Base-by-base conservation (phyloP, 768 basidiomycete species). In the Leccinum sublutescens region DNA sequence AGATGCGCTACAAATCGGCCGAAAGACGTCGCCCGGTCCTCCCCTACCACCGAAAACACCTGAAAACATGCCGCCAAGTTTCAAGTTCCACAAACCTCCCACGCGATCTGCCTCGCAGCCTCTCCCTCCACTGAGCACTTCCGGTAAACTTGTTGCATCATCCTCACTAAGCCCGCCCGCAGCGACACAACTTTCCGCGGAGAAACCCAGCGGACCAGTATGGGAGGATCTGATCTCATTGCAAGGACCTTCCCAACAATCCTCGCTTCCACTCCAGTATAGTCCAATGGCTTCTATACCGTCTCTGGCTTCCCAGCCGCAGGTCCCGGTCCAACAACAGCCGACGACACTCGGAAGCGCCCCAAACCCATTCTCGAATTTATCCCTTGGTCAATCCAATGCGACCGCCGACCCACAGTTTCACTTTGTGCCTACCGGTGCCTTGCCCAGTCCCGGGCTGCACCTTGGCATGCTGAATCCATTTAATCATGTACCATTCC, bases 161-260 rank as follows among this genome's bases (percentile, higher is more conserved):
- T 50, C 43, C n/a, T 58, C 62, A 8, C 33, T 51, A 15, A 59
- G 23, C 52, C 61, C 40, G 51, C 33, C 63, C 14, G n/a, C n/a
- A 4, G 21, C 15, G 23, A 34, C 38, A 15, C 67, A 55, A 29
- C 60, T 65, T 55, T 60, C 67, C 19, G 55, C 54, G 29, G 62
- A 58, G 53, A 64, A 67, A 33, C 64, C 66, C 23, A 23, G 57
- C n/a, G 65, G 71, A n/a, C 75, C 76, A 52, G 79, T 84, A n/a
- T 86, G 85, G 85, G 76, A 80, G 36, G 85, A 87, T 66, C 73
- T 87, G 14, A 68, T 82, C 59, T 79, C 80, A 47, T 72, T 83
- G 29, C 82, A 81, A 59, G 67, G 57, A 15, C 73, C 78, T n/a
- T 57, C 73, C 14, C 64, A 68, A 33, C 67, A 71, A 12, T 71